Percentiles rank a stretch among this genome's conserved stretches.
phyloP scores from a whole-genome alignment of 257 asterid species.

The Rubia yunnanensis region DNA sequence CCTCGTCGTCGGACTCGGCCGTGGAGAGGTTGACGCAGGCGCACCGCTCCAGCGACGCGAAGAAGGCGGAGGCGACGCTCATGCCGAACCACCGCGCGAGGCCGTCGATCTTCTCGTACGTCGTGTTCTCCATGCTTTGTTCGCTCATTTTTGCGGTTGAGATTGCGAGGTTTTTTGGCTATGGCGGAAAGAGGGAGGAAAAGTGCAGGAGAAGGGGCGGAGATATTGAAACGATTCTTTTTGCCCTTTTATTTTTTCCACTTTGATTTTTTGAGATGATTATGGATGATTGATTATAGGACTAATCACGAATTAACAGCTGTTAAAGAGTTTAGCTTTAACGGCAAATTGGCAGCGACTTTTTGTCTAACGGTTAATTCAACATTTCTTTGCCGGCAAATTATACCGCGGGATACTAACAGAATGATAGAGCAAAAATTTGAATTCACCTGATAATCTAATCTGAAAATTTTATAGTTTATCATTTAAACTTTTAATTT shows the following conservation, averaged over 20 bases:
- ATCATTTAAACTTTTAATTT: no score
- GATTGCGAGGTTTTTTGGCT: background rate
- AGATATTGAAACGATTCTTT: background rate
- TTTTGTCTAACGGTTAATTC: no score
- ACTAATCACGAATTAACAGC: background rate
- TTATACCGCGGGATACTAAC: no score
- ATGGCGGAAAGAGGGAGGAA: background rate
- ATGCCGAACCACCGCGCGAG: conserved; percentile 82
- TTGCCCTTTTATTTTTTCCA: background rate
- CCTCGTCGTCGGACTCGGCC: conserved; percentile 72
- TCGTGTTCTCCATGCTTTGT: conserved; percentile 36
- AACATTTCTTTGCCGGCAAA: no score
- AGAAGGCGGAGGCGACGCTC: conserved; percentile 83
- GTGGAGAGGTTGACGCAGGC: conserved; percentile 84
- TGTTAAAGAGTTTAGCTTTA: background rate
- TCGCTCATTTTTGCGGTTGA: background rate
- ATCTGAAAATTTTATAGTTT: no score
- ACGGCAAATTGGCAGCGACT: background rate
- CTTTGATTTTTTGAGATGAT: background rate
- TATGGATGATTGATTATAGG: background rate
- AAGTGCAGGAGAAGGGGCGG: background rate
- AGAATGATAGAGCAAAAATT: no score
- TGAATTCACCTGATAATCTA: no score
- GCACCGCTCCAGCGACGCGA: conserved; percentile 94
- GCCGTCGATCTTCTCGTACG: conserved; percentile 64